Base-by-base conservation (phyloP, 768 basidiomycete species). In the Rhodotorula babjevae region DNA sequence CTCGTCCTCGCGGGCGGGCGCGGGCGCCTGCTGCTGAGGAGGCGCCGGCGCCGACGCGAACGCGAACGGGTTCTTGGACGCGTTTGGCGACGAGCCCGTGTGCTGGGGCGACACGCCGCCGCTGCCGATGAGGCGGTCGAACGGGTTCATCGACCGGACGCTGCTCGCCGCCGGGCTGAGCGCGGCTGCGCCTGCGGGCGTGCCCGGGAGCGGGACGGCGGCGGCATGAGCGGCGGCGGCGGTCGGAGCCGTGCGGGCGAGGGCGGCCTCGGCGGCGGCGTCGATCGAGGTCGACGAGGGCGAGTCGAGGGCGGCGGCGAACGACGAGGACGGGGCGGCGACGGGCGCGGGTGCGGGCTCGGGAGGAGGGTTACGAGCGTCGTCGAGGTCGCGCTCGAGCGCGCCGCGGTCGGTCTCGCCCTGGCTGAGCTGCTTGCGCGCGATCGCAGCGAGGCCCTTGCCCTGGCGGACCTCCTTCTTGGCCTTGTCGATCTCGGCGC, bases 401-500 rank as follows among this genome's bases (percentile, higher is more conserved):
- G 87, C 90, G 23, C 85, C 86, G 67, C 85, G 87, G 77, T 91
- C 90, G 0, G 85, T 83, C 80, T 98, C 95, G 73, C 91, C 89
- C 10, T 90, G 87, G 36, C 86, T 86, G 40, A 98, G 83, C 82
- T 98, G 96, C 81, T 99, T 98, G 83, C 89, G 89, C 11, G 92
- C 91, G 79, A 98, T 95, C 10, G 93, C 93, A 33, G 95, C 85
- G 74, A 95, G 84, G 18, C 96, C 96, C 80, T 92, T 97, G 83
- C 97, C 94, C 79, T 96, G 92, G 80, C 95, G 90, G 3, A 91
- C 92, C 63, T 97, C 94, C 82, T 91, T 98, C 84, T 88, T 93
- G 53, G 86, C 80, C 82, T 90, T 93, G 81, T 98, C 96, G 31
- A 93, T 83, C 72, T 91, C 88, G 19, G 82, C 83, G 80, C 90